Evolutionary conservation across 192 early-diverging fungal species (phyloP).

Genomic region (Coemansia sp.): DNA sequence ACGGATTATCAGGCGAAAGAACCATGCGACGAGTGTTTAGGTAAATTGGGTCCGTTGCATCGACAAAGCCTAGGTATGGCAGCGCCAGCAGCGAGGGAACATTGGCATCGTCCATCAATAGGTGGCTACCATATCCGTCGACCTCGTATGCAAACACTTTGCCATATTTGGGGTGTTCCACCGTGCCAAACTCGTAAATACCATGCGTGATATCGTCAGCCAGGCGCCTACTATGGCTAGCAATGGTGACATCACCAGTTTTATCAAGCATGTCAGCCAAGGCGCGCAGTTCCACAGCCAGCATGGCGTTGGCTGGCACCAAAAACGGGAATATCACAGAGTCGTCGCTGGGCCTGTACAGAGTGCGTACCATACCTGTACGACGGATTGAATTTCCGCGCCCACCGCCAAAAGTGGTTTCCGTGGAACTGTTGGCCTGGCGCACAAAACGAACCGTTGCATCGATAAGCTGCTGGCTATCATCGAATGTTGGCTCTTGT

Average conservation of each 20-base stretch:
- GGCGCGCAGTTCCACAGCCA: conserved; percentile 54
- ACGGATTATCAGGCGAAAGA: conserved; percentile 59
- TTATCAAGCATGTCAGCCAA: conserved; percentile 41
- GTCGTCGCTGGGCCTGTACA: conserved; percentile 64
- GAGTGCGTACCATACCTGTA: conserved; percentile 52
- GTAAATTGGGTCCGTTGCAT: conserved; percentile 50
- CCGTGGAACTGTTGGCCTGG: conserved; percentile 26
- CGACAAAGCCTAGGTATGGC: conserved; percentile 58
- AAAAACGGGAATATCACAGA: conserved; percentile 57
- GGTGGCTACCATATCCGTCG: conserved; percentile 60
- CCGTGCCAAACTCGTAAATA: conserved; percentile 48
- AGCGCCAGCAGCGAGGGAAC: conserved; percentile 58
- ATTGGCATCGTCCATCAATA: conserved; percentile 70
- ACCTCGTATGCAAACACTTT: conserved; percentile 62
- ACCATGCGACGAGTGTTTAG: conserved; percentile 55
- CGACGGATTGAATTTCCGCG: conserved; percentile 35
- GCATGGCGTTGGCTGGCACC: conserved; percentile 65
- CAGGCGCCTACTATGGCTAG: conserved; percentile 18
- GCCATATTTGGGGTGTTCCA: conserved; percentile 52
- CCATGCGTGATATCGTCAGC: conserved; percentile 52
- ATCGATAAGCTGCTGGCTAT: conserved; percentile 11
- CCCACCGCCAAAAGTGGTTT: conserved; percentile 46
- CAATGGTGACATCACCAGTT: conserved; percentile 7
- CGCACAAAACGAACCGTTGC: conserved; percentile 41
- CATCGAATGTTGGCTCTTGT: conserved; percentile 49